These are phyloP conservation scores for Pseudocercospora pini-densiflorae DNA, from an alignment of 2,329 filamentous ascomycete genomes.

Conservation along the genomic window DNA sequence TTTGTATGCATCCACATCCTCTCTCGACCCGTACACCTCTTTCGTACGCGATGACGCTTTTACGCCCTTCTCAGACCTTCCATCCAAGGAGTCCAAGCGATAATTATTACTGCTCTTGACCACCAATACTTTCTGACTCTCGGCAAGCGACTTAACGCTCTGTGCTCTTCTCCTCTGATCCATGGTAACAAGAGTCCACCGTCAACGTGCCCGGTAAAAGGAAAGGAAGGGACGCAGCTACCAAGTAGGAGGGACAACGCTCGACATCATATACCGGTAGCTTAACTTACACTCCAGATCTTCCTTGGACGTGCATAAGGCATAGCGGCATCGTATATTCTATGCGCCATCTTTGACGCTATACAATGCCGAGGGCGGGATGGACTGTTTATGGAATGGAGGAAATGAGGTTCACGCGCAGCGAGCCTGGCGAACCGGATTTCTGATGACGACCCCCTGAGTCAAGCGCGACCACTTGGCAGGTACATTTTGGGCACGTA, in stretches of 20 bases:
- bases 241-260: not conserved
- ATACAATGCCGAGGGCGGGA: not conserved
- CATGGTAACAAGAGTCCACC: not conserved
- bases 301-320: slow-evolving; percentile 1
- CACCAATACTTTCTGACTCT: slow-evolving; percentile 5
- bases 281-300: not conserved
- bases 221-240: not conserved
- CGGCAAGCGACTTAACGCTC: slow-evolving; percentile 6
- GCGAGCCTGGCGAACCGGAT: not conserved
- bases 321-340: slow-evolving; percentile 6
- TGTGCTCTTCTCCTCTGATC: slow-evolving; percentile 2
- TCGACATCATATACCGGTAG: not conserved
- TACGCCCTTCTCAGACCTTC: not conserved
- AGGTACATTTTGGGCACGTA: not conserved
- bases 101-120: slow-evolving; percentile 6
- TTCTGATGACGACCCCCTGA: not conserved
- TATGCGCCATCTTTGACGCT: slow-evolving; percentile 3
- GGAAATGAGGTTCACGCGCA: slow-evolving; percentile 1
- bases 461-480: not conserved
- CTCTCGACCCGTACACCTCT: not conserved
- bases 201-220: not conserved
- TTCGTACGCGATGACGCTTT: not conserved
- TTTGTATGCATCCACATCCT: not conserved
- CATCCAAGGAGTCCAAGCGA: slow-evolving; percentile 3
- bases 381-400: slow-evolving; percentile 2